A percentile compares a stretch with the other conserved stretches of the same genome.
Evolutionary conservation across 2,329 filamentous ascomycete species (phyloP).

Genomic region (Epichloe sylvatica): DNA sequence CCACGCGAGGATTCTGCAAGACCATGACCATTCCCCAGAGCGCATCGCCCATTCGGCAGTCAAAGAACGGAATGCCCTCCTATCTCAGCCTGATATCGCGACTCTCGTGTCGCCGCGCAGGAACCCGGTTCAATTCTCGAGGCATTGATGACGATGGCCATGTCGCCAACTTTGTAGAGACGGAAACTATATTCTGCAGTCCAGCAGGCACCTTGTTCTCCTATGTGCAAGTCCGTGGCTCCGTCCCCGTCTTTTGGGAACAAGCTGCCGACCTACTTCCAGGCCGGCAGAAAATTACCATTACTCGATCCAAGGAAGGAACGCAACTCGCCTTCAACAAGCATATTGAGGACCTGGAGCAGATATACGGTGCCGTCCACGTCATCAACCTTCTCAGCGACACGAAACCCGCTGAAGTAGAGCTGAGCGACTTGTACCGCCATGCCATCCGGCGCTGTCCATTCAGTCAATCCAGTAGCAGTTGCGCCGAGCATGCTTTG

Average conservation of each 20-base stretch:
- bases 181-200: conserved; percentile 83
- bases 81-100: conserved; percentile 82
- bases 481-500: conserved; percentile 54
- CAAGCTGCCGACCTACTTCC: conserved; percentile 78
- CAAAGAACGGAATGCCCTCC: conserved; percentile 60
- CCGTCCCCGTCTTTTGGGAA: conserved; percentile 95
- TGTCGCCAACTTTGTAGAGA: conserved; percentile 98
- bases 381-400: conserved; percentile 90
- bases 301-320: conserved; percentile 78
- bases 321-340: conserved; percentile 91
- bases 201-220: conserved; percentile 71
- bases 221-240: conserved; percentile 84
- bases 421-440: conserved; percentile 68
- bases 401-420: conserved; percentile 71
- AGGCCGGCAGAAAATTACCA: conserved; percentile 83
- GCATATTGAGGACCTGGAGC: conserved; percentile 78
- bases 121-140: conserved; percentile 91
- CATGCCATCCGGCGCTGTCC: conserved; percentile 63
- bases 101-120: conserved; percentile 77
- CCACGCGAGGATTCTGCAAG: conserved; percentile 82
- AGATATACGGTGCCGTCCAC: conserved; percentile 80
- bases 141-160: conserved; percentile 96
- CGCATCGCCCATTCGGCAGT: conserved; percentile 53
- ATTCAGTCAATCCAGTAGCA: conserved; percentile 45
- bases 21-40: conserved; percentile 74